Evolutionary conservation across 2,329 filamentous ascomycete species (phyloP).

Genomic region (Trichoderma hamatum): DNA sequence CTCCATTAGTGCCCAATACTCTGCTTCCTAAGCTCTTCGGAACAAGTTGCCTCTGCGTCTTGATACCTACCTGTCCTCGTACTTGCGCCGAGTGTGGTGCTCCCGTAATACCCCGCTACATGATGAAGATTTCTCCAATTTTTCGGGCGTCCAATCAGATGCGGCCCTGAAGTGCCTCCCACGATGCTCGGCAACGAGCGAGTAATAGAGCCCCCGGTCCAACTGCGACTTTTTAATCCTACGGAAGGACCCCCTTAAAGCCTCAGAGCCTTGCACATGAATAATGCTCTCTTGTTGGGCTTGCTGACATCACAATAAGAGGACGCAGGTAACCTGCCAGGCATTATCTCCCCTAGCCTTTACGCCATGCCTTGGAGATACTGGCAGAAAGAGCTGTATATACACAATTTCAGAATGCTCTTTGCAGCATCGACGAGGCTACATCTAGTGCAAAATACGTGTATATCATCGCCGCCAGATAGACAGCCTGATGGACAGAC

Average conservation of each 20-base stretch:
- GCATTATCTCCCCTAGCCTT: background rate
- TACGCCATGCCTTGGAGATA: background rate
- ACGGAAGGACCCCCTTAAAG: background rate
- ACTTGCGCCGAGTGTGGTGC: background rate
- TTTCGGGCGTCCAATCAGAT: background rate
- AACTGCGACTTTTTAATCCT: background rate
- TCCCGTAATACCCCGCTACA: slow-evolving; percentile 9
- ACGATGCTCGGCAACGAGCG: background rate
- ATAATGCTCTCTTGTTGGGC: background rate
- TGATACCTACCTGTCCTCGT: background rate
- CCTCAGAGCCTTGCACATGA: background rate
- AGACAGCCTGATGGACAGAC: background rate
- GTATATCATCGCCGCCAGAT: background rate
- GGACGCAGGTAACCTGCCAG: background rate
- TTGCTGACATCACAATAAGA: background rate
- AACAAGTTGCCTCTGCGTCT: background rate
- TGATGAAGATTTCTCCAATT: background rate
- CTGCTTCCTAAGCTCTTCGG: background rate
- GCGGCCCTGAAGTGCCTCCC: slow-evolving; percentile 12
- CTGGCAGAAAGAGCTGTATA: background rate
- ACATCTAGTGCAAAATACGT: background rate
- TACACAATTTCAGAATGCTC: background rate
- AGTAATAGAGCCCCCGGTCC: background rate
- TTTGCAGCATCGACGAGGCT: background rate
- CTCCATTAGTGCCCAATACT: background rate